A percentile compares a stretch with the other conserved stretches of the same genome.
phyloP scores from a whole-genome alignment of 306 rosid genomes.

The Quercus ilex region DNA sequence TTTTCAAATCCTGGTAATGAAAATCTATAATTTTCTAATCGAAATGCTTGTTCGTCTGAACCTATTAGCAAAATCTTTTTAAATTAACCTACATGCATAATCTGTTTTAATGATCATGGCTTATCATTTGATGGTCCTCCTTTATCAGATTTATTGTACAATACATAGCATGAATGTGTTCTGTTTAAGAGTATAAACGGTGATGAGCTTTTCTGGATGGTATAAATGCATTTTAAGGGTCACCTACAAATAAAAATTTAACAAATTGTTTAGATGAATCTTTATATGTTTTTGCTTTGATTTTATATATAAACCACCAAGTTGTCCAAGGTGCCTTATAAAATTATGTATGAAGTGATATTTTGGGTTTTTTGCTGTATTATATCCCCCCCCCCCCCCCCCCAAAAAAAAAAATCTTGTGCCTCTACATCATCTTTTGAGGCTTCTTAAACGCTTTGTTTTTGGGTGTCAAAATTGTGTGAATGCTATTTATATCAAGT shows the following conservation, averaged over 20 bases:
- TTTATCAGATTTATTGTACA: neutral
- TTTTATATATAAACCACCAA: neutral
- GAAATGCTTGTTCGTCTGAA: neutral
- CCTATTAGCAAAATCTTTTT: neutral
- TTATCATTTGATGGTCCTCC: neutral
- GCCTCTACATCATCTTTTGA: too few species aligned
- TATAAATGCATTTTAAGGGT: too few species aligned
- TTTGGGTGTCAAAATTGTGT: too few species aligned
- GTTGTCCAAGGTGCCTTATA: neutral
- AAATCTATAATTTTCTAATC: neutral
- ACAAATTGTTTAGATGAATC: neutral
- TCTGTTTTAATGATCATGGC: neutral
- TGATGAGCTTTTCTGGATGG: neutral
- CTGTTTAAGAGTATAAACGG: neutral
- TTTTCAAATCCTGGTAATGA: neutral
- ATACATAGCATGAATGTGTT: neutral
- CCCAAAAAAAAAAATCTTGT: neutral
- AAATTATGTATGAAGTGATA: neutral
- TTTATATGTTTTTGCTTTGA: neutral
- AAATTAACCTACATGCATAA: neutral
- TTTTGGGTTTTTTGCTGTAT: neutral
- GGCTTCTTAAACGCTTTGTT: too few species aligned
- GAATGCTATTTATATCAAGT: neutral
- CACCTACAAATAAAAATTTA: too few species aligned
- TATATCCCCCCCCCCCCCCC: neutral